Evolutionary conservation across 495 filamentous ascomycete species (phyloP).

Genomic region (Talaromyces wortmannii): DNA sequence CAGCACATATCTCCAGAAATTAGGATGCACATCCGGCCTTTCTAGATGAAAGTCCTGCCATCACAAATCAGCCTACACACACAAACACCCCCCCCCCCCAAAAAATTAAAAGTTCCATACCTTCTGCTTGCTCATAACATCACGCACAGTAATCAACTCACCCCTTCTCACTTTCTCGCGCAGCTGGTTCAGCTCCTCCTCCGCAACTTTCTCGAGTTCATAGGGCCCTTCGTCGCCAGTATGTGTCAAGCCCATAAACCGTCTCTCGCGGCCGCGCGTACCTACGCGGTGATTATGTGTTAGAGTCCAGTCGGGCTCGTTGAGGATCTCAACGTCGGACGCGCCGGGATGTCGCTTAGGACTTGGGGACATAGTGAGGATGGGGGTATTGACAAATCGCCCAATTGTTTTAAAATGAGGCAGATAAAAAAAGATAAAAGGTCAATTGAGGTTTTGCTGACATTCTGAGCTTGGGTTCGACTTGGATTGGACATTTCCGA

Average conservation of each 20-base stretch:
- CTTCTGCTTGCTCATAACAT: slow-evolving; percentile 11
- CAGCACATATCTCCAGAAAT: slow-evolving; percentile 11
- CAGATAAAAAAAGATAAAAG: too few relatives aligned
- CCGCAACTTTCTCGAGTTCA: slow-evolving; percentile 7
- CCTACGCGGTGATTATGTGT: slow-evolving; percentile 10
- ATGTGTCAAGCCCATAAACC: slow-evolving; percentile 11
- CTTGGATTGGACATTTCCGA: too few relatives aligned
- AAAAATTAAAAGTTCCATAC: background rate
- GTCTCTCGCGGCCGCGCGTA: slow-evolving; percentile 3
- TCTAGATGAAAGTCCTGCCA: slow-evolving; percentile 11
- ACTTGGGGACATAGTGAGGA: too few relatives aligned
- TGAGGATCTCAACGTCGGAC: slow-evolving; percentile 6
- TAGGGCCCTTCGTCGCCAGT: slow-evolving; percentile 5
- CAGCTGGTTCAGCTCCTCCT: slow-evolving; percentile 13
- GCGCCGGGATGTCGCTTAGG: background rate
- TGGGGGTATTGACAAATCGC: too few relatives aligned
- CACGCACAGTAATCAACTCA: slow-evolving; percentile 9
- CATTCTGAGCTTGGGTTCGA: too few relatives aligned
- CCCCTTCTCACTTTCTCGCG: slow-evolving; percentile 9
- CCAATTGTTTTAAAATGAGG: too few relatives aligned
- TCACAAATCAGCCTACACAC: background rate
- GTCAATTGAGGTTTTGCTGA: too few relatives aligned
- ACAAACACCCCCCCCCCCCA: too few relatives aligned
- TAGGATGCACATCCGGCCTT: slow-evolving; percentile 9
- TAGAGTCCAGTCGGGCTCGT: slow-evolving; percentile 13